Evolutionary conservation across 768 basidiomycete genomes (phyloP), one percentile per base, ranked within the genome.

Genomic region (Mycena amicta): DNA sequence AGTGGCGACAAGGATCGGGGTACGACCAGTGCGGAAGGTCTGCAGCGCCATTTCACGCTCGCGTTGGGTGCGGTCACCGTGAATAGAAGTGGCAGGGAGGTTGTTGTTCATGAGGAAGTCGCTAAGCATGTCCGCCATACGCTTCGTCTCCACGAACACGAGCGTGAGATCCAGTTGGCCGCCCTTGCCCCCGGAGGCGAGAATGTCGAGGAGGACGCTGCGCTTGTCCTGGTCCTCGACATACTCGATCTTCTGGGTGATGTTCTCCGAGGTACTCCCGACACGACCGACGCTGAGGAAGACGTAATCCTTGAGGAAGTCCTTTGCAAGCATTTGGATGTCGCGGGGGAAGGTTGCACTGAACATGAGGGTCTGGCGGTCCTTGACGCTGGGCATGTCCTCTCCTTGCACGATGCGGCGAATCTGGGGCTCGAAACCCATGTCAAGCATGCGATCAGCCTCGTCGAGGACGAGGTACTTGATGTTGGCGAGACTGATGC

Each of bases 401-500:
- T 95, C 94, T 66, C 92, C 92, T 74, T 99, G 93, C 20, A 99
- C 97, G 70, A 99, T 99, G 29, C 94, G 85, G 63, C 97, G 86
- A 70, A 99, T 99, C 77, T 98, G 97, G 55, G 97, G 97, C 76
- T 99, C 97, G 82, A 99, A 99, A 89, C 97, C 97, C 97, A 99
- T 99, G 80, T 99, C 97, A 70, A 99, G 85, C 97, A 99, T 99
- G 69, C 97, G 92, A 81, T 99, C 97, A 60, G 97, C 97, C 79
- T 99, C 97, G 68, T 99, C 97, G 54, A 99, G 89, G 26, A 99
- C 97, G 57, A 99, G 89, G 75, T 97, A 98, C 68, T 93, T 90
- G 79, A 99, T 89, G 77, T 98, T 98, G 65, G 93, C 86, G 61
- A 99, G 84, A 70, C 91, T 93, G 81, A 99, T 98, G 59, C 92